Percentiles rank a stretch among this genome's conserved stretches.
Conservation (phyloP, 2,329 filamentous ascomycete species). For the Talaromyces sp. region DNA sequence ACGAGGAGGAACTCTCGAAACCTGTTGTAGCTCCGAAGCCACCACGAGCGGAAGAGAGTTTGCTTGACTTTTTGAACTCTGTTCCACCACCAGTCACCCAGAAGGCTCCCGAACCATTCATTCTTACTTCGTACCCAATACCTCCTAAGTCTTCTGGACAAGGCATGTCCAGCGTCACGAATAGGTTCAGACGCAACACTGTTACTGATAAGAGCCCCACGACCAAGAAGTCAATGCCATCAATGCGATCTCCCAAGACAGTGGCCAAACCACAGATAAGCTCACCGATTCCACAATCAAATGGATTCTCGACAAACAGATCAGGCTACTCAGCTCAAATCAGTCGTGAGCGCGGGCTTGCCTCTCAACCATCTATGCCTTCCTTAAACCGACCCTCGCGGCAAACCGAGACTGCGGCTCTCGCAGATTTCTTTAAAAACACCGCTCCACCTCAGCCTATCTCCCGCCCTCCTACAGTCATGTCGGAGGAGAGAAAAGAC, state of each 20-base stretch:
- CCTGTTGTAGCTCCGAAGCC: conserved; percentile 28
- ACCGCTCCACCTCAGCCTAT: conserved; percentile 59
- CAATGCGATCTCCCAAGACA: conserved; percentile 26
- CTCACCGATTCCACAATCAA: conserved; percentile 15
- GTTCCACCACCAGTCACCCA: conserved; percentile 37
- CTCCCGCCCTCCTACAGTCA: conserved; percentile 18
- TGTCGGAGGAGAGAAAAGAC: conserved; percentile 20
- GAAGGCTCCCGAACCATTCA: conserved; percentile 31
- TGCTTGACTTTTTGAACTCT: conserved; percentile 49
- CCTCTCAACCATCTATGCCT: conserved; percentile 20
- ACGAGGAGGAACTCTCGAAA: conserved; percentile 56
- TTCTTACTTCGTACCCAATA: conserved; percentile 20
- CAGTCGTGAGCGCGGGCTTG: conserved; percentile 31
- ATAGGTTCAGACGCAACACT: conserved; percentile 34
- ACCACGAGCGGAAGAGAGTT: conserved; percentile 44
- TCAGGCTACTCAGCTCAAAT: conserved; percentile 40
- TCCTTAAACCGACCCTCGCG: conserved; percentile 6
- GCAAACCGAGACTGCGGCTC: conserved; percentile 56
- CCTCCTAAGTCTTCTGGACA: conserved; percentile 20
- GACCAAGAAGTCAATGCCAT: conserved; percentile 32
- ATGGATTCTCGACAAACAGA: conserved; percentile 28
- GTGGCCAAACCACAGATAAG: conserved; percentile 18
- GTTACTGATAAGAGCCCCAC: conserved; percentile 30
- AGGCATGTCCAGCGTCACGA: conserved; percentile 30
- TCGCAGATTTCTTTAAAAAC: conserved; percentile 69